phyloP scores from a whole-genome alignment of 768 basidiomycete species.

The Russula earlei region DNA sequence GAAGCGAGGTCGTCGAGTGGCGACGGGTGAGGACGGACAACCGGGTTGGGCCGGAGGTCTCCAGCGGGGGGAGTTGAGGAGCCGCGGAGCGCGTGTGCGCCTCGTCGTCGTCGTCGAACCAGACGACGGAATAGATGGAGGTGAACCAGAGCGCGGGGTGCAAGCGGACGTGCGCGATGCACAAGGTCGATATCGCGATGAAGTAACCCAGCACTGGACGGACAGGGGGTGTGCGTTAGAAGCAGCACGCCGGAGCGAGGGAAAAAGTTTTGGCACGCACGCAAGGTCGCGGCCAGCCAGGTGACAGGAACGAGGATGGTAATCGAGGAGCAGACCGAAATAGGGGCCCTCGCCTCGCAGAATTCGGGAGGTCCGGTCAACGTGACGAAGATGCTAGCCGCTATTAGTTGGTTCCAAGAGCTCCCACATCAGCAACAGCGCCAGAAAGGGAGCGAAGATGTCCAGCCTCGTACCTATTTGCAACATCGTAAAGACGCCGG shows the following conservation, averaged over 20 bases:
- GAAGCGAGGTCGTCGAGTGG: conserved; percentile 11
- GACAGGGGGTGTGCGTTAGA: neutral
- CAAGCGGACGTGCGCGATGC: conserved; percentile 35
- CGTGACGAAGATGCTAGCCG: conserved; percentile 40
- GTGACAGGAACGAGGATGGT: conserved; percentile 25
- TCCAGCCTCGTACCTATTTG: conserved; percentile 36
- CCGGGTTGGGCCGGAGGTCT: conserved; percentile 4
- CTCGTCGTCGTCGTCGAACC: conserved; percentile 35
- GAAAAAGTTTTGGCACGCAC: conserved; percentile 23
- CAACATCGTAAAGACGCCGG: conserved; percentile 36
- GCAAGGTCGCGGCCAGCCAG: conserved; percentile 25
- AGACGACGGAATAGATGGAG: conserved; percentile 43
- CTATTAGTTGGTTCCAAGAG: conserved; percentile 25
- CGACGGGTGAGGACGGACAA: conserved; percentile 20
- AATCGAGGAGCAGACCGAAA: conserved; percentile 23
- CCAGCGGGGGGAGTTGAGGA: conserved; percentile 18
- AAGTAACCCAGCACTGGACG: conserved; percentile 44
- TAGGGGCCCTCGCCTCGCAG: conserved; percentile 26
- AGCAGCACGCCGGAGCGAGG: neutral
- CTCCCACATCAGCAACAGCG: neutral
- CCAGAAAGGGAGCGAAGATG: neutral
- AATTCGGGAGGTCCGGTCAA: conserved; percentile 32
- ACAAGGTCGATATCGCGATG: conserved; percentile 39
- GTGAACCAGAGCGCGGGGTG: conserved; percentile 44
- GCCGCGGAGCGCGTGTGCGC: neutral